Evolutionary conservation across 306 rosid species (phyloP), one percentile per base, ranked within the genome.

Genomic region (Vigna nakashimae): DNA sequence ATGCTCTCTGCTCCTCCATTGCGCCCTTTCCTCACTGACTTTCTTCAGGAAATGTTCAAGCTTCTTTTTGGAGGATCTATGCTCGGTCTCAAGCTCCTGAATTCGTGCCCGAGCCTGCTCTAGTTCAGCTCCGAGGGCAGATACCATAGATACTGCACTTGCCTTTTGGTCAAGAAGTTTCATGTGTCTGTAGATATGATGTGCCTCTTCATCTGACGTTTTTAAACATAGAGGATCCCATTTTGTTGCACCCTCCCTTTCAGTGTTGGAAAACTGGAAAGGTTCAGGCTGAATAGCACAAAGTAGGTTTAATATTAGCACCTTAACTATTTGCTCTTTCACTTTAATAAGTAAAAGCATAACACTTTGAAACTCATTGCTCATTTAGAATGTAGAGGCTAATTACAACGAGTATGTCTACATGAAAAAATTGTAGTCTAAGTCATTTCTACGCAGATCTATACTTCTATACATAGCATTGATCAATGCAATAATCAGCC

Each of bases 161-260:
- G 66, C 88, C 87, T 87, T 89, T 71, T 90, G 91, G 79, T 94
- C 94, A 49, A 82, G 82, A 58, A 81, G 85, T 87, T 90, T 91
- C 82, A 84, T 80, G 67, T 84, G 93, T 79, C 78, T 82, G 56
- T 88, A 88, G 82, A 89, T 88, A 79, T 86, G 92, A 28, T 68
- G 86, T 1, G 82, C 88, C 86, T 87, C 38, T 34, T 34, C 97
- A 22, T 89, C 89, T 15, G 89, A 79, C 59, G 91, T 56, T 80
- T 90, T 90, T 70, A 76, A 72, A 80, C 93, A 79, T 18, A 88
- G 71, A 40, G 98, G 98, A 68, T 91, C 91, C 98, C 98, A 94
- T 83, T 94, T 94, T 34, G 98, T 94, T 74, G 87, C 93, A 68
- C 97, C 97, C 84, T 94, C 98, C 98, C 91, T 92, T 76, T 84